Evolutionary conservation across 2,329 filamentous ascomycete genomes (phyloP), one percentile per base, ranked within the genome.

Genomic region (Alternaria gansuensis): DNA sequence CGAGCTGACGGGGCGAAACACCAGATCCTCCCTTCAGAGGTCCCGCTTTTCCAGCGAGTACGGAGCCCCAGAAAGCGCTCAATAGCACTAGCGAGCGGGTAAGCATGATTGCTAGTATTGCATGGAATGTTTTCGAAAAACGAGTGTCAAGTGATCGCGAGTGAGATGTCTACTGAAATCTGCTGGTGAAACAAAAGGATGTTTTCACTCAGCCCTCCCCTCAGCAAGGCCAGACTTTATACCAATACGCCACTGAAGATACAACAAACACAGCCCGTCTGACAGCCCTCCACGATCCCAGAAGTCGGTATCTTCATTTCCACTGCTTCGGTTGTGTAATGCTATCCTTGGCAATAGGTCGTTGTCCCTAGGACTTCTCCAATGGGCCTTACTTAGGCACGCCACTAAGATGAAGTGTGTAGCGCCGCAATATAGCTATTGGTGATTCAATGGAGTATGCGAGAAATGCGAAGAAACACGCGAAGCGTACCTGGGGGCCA

Each of bases 401-500:
- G 44, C 44, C 44, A 34, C 21, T 23, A n/a, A 14, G 33, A 26
- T 48, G 29, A 48, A 34, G 44, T 48, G 44, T 48, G 36, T 5
- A 36, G 13, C 29, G 44, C 44, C 44, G 26, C 44, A 24, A 11
- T 13, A 48, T 6, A 9, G 29, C 29, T 23, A 48, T 48, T 48
- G 44, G 44, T n/a, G 11, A n/a, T 10, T 34, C 31, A 26, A 7
- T 24, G 13, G 21, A 26, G 8, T 14, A 36, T 26, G 44, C 29
- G 44, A 34, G 13, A 34, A 48, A 48, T 36, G 44, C 44, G 44
- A 26, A n/a, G 31, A 48, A 34, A 48, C 44, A 48, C 29, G 44
- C 33, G 31, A 48, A 36, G 44, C 33, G 29, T 48, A 26, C 31
- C 44, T 48, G 44, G 44, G 44, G 44, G 44, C 44, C 44, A n/a